Evolutionary conservation across 768 basidiomycete species (phyloP), one percentile per base, ranked within the genome.

Genomic region (Psilocybe tampanensis): DNA sequence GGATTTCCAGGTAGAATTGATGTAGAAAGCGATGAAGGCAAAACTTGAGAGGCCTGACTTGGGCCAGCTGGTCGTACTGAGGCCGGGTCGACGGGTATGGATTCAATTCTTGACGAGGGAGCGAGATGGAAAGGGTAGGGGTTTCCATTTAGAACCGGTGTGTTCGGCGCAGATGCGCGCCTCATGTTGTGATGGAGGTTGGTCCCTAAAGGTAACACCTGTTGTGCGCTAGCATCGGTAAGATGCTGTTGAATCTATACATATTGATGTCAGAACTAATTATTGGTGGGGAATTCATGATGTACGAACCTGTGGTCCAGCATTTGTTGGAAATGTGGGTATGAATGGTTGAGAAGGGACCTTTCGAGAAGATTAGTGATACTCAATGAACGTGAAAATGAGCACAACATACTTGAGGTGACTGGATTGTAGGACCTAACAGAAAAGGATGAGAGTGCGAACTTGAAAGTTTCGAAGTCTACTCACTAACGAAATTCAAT

Each of bases 401-500:
- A 33, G n/a, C 17, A 17, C 24, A 19, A 17, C 26, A n/a, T 17
- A 29, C 26, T 32, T 48, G 47, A 33, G 26, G 29, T 12, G 24
- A 29, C n/a, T 48, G 29, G 15, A 50, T 34, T 23, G 49, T 22
- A 22, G 50, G 49, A 21, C 50, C 56, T 57, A 12, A 2, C 13
- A 26, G 23, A 26, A 3, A 17, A 41, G 13, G 19, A 18, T n/a
- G 9, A 48, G 26, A 12, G 13, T 42, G 42, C n/a, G 5, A 42
- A 17, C 23, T n/a, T 39, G 15, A 21, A 3, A 18, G 9, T 32
- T 24, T 7, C 21, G 29, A 19, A 18, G 33, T 8, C n/a, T n/a
- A 56, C 59, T 39, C 19, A 60, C 60, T 52, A 13, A 47, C 18
- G 29, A 50, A 36, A 34, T 52, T 55, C 18, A 54, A n/a, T 2